These are phyloP conservation scores for Plenodomus lindquistii DNA, from an alignment of 2,329 filamentous ascomycete species.

Conservation along the genomic window DNA sequence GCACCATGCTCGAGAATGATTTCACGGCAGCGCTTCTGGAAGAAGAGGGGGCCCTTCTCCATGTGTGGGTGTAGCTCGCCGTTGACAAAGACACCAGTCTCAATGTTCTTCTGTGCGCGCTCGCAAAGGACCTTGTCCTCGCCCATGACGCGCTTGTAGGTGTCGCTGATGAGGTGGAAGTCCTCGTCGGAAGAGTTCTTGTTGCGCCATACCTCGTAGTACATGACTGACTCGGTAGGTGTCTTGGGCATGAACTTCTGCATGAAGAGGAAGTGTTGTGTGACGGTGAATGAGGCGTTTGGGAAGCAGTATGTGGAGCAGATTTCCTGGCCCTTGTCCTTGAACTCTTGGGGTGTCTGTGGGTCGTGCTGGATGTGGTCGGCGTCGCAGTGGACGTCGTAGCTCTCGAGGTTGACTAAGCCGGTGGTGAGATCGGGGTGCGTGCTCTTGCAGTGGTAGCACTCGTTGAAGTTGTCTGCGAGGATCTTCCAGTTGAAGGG, in stretches of 20 bases:
- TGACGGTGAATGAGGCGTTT: conserved; percentile 37
- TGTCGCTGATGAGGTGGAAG: conserved; percentile 60
- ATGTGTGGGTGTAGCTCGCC: conserved; percentile 65
- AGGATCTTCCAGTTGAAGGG: conserved; percentile 42
- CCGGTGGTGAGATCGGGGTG: conserved; percentile 61
- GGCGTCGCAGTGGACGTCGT: conserved; percentile 42
- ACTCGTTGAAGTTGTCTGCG: conserved; percentile 67
- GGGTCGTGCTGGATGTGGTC: conserved; percentile 41
- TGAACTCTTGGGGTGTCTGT: conserved; percentile 31
- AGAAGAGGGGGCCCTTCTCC: conserved; percentile 63
- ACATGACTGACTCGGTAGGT: conserved; percentile 58
- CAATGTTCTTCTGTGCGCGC: conserved; percentile 63
- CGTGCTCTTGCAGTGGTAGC: conserved; percentile 65
- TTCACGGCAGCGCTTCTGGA: conserved; percentile 58
- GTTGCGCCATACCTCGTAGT: conserved; percentile 67
- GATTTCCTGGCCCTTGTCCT: conserved; percentile 31
- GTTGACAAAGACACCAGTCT: conserved; percentile 64
- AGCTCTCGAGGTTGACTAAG: conserved; percentile 61
- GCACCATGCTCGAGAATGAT: conserved; percentile 53
- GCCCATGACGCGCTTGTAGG: conserved; percentile 66
- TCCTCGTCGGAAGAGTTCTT: conserved; percentile 62
- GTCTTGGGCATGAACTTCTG: conserved; percentile 63
- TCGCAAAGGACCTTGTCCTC: conserved; percentile 68
- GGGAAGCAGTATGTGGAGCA: conserved; percentile 39
- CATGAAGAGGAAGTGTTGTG: conserved; percentile 63